These are phyloP conservation scores for Cinnamomum chago DNA, from an alignment of 164 flowering plant species.

Conservation along the genomic window DNA sequence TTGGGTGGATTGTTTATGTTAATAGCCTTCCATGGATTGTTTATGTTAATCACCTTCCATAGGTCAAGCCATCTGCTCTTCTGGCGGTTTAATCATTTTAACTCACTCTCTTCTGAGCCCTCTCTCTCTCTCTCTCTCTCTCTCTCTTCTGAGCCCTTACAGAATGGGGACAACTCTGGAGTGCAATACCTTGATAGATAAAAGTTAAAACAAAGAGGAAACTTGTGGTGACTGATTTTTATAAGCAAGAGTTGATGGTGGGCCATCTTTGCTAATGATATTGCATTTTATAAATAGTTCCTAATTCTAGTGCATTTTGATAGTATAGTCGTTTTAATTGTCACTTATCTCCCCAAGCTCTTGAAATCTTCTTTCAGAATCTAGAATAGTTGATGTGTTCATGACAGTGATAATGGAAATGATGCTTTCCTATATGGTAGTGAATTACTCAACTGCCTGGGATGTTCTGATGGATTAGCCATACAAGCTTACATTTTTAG, in stretches of 20 bases:
- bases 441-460: neutral
- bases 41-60: neutral
- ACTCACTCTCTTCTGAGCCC: neutral
- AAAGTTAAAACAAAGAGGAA: neutral
- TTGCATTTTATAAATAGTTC: neutral
- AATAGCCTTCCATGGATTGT: neutral
- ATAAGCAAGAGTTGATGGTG: neutral
- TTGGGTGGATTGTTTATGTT: neutral
- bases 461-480: neutral
- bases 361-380: neutral
- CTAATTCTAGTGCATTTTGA: no score
- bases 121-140: no score
- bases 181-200: neutral
- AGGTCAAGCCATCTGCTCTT: neutral
- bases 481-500: neutral
- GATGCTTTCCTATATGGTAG: neutral
- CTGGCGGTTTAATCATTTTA: neutral
- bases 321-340: neutral
- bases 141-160: neutral
- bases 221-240: neutral
- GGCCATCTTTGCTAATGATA: neutral
- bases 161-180: neutral
- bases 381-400: neutral
- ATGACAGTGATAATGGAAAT: neutral
- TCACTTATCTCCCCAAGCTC: neutral